These are phyloP conservation scores for Papiliotrema terrestris DNA, from an alignment of 1,284 basidiomycete species.

Conservation along the genomic window DNA sequence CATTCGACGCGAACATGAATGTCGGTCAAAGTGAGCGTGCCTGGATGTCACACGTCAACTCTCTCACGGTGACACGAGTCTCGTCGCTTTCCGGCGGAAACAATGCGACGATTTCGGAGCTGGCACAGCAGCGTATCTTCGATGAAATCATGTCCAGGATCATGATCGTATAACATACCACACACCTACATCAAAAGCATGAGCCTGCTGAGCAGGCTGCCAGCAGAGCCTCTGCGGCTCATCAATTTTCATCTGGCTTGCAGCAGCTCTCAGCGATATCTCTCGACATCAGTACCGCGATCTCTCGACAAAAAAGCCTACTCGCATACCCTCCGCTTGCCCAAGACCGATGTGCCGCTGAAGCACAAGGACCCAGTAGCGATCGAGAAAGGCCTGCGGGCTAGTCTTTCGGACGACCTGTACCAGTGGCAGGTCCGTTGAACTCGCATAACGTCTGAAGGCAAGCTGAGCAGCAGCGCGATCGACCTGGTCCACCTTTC, in stretches of 20 bases:
- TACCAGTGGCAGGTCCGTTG: constrained; percentile 80
- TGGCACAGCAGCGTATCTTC: constrained; percentile 18
- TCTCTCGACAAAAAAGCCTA: constrained; percentile 46
- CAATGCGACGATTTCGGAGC: not conserved
- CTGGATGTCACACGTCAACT: no score
- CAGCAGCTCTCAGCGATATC: no score
- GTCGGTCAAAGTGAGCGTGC: no score
- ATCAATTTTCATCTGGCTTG: constrained; percentile 7
- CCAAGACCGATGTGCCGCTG: constrained; percentile 77
- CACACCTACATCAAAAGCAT: no score
- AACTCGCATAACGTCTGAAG: not conserved
- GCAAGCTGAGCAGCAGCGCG: constrained; percentile 52
- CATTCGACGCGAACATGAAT: no score
- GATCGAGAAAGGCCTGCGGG: constrained; percentile 58
- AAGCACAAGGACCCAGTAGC: constrained; percentile 66
- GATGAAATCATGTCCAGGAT: constrained; percentile 6
- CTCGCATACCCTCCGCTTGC: constrained; percentile 73
- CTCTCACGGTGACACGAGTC: not conserved
- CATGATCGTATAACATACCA: no score
- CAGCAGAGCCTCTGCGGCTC: constrained; percentile 8
- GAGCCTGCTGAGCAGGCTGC: constrained; percentile 8
- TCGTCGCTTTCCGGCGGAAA: no score
- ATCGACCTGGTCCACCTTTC: constrained; percentile 66
- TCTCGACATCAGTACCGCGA: not conserved
- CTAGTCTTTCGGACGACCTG: constrained; percentile 68